Percentiles rank a stretch among this genome's conserved stretches.
Evolutionary conservation across 2,329 filamentous ascomycete species (phyloP).

Genomic region (Colletotrichum sp.): DNA sequence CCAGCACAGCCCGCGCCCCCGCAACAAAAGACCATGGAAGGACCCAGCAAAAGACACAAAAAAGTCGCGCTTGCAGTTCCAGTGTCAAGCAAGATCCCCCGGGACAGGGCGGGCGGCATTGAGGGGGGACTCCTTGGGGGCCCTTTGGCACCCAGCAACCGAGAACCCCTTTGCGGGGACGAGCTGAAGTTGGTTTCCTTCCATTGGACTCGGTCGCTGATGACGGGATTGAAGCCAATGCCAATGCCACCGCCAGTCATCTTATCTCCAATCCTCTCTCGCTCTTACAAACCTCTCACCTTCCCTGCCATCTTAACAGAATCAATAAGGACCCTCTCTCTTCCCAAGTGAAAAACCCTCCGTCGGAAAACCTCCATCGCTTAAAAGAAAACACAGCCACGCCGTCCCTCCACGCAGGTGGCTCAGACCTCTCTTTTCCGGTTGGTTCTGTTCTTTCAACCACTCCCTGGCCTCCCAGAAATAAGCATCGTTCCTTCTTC

Average conservation of each 20-base stretch:
- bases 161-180: neutral
- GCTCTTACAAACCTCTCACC: neutral
- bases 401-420: neutral
- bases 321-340: neutral
- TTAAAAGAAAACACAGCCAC: neutral
- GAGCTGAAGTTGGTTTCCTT: neutral
- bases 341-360: neutral
- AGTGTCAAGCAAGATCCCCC: neutral
- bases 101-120: constrained; percentile 6
- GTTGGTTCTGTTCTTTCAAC: neutral
- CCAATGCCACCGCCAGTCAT: neutral
- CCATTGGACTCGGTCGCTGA: neutral
- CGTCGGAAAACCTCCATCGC: neutral
- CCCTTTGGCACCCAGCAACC: neutral
- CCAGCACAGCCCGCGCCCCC: neutral
- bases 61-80: neutral
- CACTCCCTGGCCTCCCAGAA: neutral
- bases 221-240: neutral
- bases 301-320: neutral
- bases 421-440: neutral
- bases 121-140: constrained; percentile 1
- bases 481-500: neutral
- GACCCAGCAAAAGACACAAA: neutral
- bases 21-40: neutral
- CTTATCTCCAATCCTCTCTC: neutral